Evolutionary conservation across 768 basidiomycete species (phyloP).

Genomic region (Lentinus brumalis): DNA sequence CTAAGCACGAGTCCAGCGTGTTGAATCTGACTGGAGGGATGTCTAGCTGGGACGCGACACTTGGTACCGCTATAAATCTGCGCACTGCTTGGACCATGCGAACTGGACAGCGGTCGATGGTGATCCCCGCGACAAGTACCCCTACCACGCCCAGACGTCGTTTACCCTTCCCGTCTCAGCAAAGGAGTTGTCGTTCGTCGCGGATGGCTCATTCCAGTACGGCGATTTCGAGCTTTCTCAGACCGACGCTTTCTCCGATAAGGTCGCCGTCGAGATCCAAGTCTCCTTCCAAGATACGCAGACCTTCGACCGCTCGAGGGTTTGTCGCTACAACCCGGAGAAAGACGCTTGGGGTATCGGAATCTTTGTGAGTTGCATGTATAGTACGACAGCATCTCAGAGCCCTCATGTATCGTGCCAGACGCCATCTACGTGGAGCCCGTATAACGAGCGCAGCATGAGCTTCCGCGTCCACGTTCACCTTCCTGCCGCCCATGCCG

Average conservation of each 20-base stretch:
- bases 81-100: constrained; percentile 3
- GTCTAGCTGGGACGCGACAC: no score
- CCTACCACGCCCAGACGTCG: constrained; percentile 9
- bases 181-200: constrained; percentile 9
- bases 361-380: constrained; percentile 25
- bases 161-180: constrained; percentile 18
- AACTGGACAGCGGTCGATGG: constrained; percentile 10
- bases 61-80: background rate
- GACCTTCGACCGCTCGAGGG: constrained; percentile 13
- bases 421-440: constrained; percentile 12
- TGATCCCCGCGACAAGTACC: background rate
- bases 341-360: constrained; percentile 29
- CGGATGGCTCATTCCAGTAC: constrained; percentile 5
- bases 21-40: no score
- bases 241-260: background rate
- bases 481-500: constrained; percentile 31
- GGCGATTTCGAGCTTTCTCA: constrained; percentile 19
- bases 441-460: constrained; percentile 39
- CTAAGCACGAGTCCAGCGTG: no score
- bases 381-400: no score
- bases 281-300: constrained; percentile 17
- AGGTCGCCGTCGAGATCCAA: constrained; percentile 23
- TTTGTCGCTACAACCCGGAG: constrained; percentile 23
- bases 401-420: background rate
- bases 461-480: constrained; percentile 36